Percentiles rank a stretch among this genome's conserved stretches.
phyloP scores from a whole-genome alignment of 2,329 filamentous ascomycete genomes.

The Thermoascus crustaceus region DNA sequence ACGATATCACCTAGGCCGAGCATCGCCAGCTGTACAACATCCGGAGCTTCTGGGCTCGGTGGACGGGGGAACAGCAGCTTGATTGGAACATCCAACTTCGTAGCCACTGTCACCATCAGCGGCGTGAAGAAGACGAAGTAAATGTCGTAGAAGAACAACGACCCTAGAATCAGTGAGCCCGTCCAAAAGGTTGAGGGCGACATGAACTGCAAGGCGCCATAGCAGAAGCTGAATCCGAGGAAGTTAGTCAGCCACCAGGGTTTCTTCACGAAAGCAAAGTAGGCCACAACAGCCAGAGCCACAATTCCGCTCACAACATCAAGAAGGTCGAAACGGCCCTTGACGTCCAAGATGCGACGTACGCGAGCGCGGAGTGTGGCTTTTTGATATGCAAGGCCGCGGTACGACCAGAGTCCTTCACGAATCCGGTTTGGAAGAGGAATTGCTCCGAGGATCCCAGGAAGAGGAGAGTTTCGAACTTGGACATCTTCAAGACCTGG shows the following conservation, averaged over 20 bases:
- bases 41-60: slow-evolving; percentile 35
- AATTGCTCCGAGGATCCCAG: slow-evolving; percentile 41
- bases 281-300: slow-evolving; percentile 49
- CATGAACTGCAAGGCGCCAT: slow-evolving; percentile 71
- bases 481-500: slow-evolving; percentile 9
- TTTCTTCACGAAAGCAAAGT: slow-evolving; percentile 55
- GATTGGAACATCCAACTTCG: slow-evolving; percentile 81
- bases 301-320: slow-evolving; percentile 49
- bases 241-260: slow-evolving; percentile 74
- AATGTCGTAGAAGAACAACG: slow-evolving; percentile 91
- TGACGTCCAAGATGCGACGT: slow-evolving; percentile 42
- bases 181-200: slow-evolving; percentile 83
- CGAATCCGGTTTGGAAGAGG: slow-evolving; percentile 33
- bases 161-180: slow-evolving; percentile 66
- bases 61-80: slow-evolving; percentile 79
- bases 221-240: slow-evolving; percentile 79
- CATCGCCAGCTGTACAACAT: slow-evolving; percentile 53
- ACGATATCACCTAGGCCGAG: slow-evolving; percentile 92
- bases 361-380: slow-evolving; percentile 46
- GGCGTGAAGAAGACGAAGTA: slow-evolving; percentile 54
- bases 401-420: slow-evolving; percentile 41
- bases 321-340: slow-evolving; percentile 36
- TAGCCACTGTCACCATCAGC: slow-evolving; percentile 60
- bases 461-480: slow-evolving; percentile 41
- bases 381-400: slow-evolving; percentile 42